Evolutionary conservation across 106 monocot genomes (phyloP).

Genomic region (Xerophyta viscosa): DNA sequence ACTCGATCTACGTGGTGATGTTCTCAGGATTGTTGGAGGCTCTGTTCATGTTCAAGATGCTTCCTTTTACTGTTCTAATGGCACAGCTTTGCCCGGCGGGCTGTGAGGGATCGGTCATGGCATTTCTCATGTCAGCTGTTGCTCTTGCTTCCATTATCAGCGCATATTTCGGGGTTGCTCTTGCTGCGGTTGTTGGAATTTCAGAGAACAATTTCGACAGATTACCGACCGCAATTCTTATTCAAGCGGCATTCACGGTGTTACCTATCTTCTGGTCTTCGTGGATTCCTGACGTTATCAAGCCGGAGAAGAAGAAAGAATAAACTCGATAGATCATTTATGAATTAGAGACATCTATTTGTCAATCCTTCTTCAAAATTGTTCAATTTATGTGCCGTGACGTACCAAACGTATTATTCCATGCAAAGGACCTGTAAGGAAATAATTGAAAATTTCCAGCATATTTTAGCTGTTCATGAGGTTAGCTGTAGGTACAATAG

Average conservation of each 20-base stretch:
- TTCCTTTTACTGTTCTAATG: slow-evolving; percentile 61
- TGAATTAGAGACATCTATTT: too few relatives aligned
- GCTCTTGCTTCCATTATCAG: slow-evolving; percentile 52
- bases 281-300: slow-evolving; percentile 33
- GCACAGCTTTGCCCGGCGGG: slow-evolving; percentile 62
- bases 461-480: too few relatives aligned
- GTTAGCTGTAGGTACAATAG: too few relatives aligned
- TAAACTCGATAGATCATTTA: background rate
- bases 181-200: slow-evolving; percentile 31
- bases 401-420: too few relatives aligned
- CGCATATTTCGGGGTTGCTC: slow-evolving; percentile 67
- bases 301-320: slow-evolving; percentile 31
- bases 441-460: too few relatives aligned
- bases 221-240: slow-evolving; percentile 27
- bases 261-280: slow-evolving; percentile 43
- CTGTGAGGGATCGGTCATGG: slow-evolving; percentile 82
- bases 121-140: slow-evolving; percentile 59
- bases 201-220: slow-evolving; percentile 41
- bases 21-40: slow-evolving; percentile 67
- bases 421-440: too few relatives aligned
- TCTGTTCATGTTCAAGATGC: slow-evolving; percentile 45
- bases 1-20: slow-evolving; percentile 42
- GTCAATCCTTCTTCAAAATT: too few relatives aligned
- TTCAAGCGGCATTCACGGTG: slow-evolving; percentile 40
- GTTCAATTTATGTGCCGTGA: too few relatives aligned